Evolutionary conservation across 140 eudicot genomes (phyloP), one percentile per base, ranked within the genome.

Genomic region (Stevia rebaudiana): DNA sequence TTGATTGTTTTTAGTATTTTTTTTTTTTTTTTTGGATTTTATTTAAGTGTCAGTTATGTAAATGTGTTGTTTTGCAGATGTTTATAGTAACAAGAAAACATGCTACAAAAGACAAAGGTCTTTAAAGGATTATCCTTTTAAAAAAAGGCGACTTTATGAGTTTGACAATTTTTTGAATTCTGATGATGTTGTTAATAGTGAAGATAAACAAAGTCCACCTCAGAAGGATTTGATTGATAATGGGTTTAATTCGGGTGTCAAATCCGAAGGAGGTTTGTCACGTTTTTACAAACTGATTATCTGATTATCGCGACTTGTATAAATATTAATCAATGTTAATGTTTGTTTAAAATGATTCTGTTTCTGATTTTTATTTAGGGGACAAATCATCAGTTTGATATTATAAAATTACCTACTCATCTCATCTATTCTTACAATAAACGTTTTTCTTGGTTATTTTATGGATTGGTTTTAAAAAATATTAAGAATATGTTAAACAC

Each of bases 81-180:
- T 61, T 62, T 75, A 68, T 78, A 77, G 51, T 49, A 74, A 68
- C 53, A 80, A 83, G 74, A 79, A 78, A 47, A 71, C 57, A 31
- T 61, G 77, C 68, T 61, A 62, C 59, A 85, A 85, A 74, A 79
- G 86, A 35, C 86, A 76, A 59, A 83, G 98, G 69, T 81, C 98
- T 28, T 78, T 78, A 56, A 88, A 95, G 78, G 94, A 88, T 74
- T 92, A 80, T 75, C 98, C 98, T 25, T 70, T 88, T 47, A 92
- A 92, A 74, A 92, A 88, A 71, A 78, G 95, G 70, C 88, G 82
- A 62, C 75, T 85, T 39, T 88, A 79, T 41, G 84, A 75, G 13
- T 73, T 72, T 12, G 74, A 77, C 64, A 58, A 83, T 21, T 37
- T 58, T 35, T 68, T 84, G 49, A 83, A 76, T 68, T 75, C 82